phyloP scores from a whole-genome alignment of 2,329 filamentous ascomycete genomes.

The Pseudohalonectria lignicola region DNA sequence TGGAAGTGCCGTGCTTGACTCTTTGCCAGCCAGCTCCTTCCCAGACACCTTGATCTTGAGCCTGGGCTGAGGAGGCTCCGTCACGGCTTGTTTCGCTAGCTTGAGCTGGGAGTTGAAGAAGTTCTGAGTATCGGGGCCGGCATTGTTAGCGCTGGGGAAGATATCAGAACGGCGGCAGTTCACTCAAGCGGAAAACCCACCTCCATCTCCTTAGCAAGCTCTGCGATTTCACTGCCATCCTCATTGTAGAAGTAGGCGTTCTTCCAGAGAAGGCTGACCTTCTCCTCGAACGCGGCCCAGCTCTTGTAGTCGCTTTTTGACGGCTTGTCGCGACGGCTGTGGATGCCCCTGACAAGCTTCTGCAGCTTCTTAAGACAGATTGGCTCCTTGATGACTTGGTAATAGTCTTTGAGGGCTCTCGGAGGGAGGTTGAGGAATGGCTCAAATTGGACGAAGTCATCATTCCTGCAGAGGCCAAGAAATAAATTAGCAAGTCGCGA shows the following conservation, averaged over 20 bases:
- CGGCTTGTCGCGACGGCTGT: slow-evolving; percentile 55
- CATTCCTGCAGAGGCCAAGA: slow-evolving; percentile 20
- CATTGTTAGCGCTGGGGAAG: no score
- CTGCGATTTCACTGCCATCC: slow-evolving; percentile 76
- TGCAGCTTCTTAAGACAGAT: slow-evolving; percentile 68
- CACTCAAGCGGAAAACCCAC: no score
- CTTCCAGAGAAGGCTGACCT: slow-evolving; percentile 70
- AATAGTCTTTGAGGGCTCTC: slow-evolving; percentile 72
- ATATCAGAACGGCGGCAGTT: no score
- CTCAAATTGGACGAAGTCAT: slow-evolving; percentile 55
- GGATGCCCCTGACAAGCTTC: slow-evolving; percentile 64
- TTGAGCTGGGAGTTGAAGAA: slow-evolving; percentile 58
- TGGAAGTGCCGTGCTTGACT: slow-evolving; percentile 21
- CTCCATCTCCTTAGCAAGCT: slow-evolving; percentile 68
- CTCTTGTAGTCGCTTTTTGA: slow-evolving; percentile 61
- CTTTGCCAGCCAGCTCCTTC: slow-evolving; percentile 31
- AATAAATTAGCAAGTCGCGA: slow-evolving; percentile 4
- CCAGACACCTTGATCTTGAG: slow-evolving; percentile 67
- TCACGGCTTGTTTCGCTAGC: slow-evolving; percentile 60
- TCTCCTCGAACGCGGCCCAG: slow-evolving; percentile 74
- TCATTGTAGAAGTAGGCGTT: slow-evolving; percentile 89
- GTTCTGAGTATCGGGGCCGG: slow-evolving; percentile 34
- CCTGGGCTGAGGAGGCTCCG: slow-evolving; percentile 63
- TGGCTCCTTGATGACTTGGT: slow-evolving; percentile 70
- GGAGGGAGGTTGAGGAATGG: slow-evolving; percentile 72